Conservation (phyloP, 352 stramenopile genomes). For the Thraustotheca clavata region DNA sequence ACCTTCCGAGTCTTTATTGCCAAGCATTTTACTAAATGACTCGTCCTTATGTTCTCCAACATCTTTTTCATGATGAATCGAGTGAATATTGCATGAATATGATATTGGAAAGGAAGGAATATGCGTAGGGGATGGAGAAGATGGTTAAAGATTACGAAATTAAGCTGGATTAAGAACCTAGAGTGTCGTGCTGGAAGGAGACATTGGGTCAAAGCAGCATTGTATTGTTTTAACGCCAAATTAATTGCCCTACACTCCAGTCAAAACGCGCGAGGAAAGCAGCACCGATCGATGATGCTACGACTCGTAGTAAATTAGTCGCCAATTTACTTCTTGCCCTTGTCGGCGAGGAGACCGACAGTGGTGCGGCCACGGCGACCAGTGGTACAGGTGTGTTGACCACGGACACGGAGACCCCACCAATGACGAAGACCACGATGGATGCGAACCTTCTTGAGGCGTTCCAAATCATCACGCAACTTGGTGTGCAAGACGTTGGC, state of each 20-base stretch:
- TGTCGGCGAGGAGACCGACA: constrained; percentile 64
- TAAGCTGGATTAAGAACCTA: no score
- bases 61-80: no score
- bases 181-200: no score
- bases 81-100: no score
- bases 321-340: constrained; percentile 60
- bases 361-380: constrained; percentile 84
- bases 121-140: no score
- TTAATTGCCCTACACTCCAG: constrained; percentile 20
- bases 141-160: no score
- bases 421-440: constrained; percentile 99
- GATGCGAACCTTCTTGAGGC: constrained; percentile 99
- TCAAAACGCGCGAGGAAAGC: constrained; percentile 21
- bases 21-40: no score
- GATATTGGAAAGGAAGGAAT: no score
- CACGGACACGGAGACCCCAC: constrained; percentile 98
- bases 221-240: constrained; percentile 22
- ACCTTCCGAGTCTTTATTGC: neutral
- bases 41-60: no score
- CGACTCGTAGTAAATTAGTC: constrained; percentile 10
- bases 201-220: constrained; percentile 16
- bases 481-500: constrained; percentile 98
- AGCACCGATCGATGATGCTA: neutral
- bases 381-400: constrained; percentile 99
- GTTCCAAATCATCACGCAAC: constrained; percentile 98